These are phyloP conservation scores for Penstemon barbatus DNA, from an alignment of 257 asterid genomes.

Conservation along the genomic window DNA sequence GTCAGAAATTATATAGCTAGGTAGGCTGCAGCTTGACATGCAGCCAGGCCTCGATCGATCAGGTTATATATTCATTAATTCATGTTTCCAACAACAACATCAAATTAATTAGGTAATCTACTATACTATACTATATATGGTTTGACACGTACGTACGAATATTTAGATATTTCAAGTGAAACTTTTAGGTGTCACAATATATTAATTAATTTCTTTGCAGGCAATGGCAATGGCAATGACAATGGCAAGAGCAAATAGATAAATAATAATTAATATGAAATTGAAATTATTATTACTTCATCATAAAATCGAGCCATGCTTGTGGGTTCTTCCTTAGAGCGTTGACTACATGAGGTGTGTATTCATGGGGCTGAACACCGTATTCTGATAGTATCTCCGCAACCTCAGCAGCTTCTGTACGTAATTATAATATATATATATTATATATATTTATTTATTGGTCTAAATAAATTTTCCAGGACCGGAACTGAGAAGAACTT, in stretches of 20 bases:
- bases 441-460: too few relatives aligned
- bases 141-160: too few relatives aligned
- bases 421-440: background rate
- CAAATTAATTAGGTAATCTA: background rate
- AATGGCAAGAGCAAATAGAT: too few relatives aligned
- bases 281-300: slow-evolving; percentile 59
- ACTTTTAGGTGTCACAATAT: too few relatives aligned
- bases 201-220: background rate
- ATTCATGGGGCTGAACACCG: slow-evolving; percentile 78
- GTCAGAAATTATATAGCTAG: background rate
- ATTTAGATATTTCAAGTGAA: too few relatives aligned
- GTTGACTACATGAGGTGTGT: slow-evolving; percentile 77
- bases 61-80: background rate
- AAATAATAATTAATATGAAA: background rate
- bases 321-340: slow-evolving; percentile 85
- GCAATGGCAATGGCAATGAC: too few relatives aligned
- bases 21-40: background rate
- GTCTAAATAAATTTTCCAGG: too few relatives aligned
- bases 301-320: slow-evolving; percentile 98
- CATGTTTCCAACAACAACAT: background rate
- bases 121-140: background rate
- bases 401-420: slow-evolving; percentile 95
- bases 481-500: too few relatives aligned
- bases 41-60: background rate
- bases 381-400: slow-evolving; percentile 86